These are phyloP conservation scores for Colletotrichum sp. DNA, from an alignment of 2,329 filamentous ascomycete genomes.

Conservation along the genomic window DNA sequence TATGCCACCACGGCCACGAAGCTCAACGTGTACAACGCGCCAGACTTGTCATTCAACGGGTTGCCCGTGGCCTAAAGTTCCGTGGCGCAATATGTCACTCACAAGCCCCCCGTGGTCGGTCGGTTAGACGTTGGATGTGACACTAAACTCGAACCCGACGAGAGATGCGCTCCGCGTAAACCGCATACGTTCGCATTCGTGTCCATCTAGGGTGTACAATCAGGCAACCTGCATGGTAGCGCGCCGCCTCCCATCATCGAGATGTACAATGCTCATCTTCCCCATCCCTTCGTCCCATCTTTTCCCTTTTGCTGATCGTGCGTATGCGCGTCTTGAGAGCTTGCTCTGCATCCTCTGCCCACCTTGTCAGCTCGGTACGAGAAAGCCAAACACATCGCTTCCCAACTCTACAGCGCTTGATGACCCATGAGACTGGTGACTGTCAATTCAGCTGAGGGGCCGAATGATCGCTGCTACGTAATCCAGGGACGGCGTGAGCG, in stretches of 20 bases:
- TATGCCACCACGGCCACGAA: neutral
- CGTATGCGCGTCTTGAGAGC: neutral
- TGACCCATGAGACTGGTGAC: constrained; percentile 15
- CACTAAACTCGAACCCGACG: constrained; percentile 1
- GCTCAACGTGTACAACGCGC: neutral
- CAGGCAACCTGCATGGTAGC: constrained; percentile 3
- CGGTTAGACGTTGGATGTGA: neutral
- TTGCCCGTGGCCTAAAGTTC: neutral
- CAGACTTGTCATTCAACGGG: neutral
- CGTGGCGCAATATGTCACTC: neutral
- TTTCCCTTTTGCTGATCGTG: neutral
- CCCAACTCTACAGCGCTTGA: neutral
- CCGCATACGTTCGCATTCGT: constrained; percentile 5
- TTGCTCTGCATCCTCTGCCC: neutral
- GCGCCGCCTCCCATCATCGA: neutral
- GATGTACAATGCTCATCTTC: neutral
- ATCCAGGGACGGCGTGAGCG: neutral
- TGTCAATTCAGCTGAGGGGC: constrained; percentile 4
- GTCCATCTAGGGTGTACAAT: constrained; percentile 1
- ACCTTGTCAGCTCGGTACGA: neutral
- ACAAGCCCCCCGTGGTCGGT: neutral
- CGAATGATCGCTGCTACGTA: constrained; percentile 18
- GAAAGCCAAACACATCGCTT: constrained; percentile 1
- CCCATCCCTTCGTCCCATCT: neutral
- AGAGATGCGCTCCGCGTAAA: constrained; percentile 10